Percentiles rank a stretch among this genome's conserved stretches.
These are phyloP conservation scores for Fusarium vanettenii DNA, from an alignment of 2,329 filamentous ascomycete species.

Conservation along the genomic window DNA sequence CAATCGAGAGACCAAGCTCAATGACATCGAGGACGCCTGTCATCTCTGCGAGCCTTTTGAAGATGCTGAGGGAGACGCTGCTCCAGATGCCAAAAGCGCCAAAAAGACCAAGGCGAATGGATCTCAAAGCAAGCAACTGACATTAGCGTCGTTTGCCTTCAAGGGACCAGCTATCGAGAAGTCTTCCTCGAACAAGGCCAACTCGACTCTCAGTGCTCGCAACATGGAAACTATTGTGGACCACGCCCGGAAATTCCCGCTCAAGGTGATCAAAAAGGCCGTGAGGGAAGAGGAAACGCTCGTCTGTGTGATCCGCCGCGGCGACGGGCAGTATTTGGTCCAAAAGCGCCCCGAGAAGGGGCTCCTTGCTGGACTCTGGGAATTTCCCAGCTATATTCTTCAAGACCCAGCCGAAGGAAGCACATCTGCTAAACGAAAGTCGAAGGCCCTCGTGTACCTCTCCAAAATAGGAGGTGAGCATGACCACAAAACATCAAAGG, in stretches of 20 bases:
- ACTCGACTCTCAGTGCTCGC: conserved; percentile 15
- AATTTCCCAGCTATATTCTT: conserved; percentile 62
- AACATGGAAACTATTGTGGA: conserved; percentile 52
- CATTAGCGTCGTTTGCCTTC: conserved; percentile 51
- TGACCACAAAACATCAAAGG: conserved; percentile 2
- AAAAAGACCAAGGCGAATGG: conserved; percentile 27
- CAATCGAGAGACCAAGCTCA: conserved; percentile 27
- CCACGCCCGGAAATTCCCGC: conserved; percentile 63
- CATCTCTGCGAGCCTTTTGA: conserved; percentile 60
- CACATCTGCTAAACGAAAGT: conserved; percentile 48
- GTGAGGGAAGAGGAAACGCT: conserved; percentile 64
- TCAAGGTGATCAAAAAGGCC: conserved; percentile 63
- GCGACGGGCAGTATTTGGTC: conserved; percentile 59
- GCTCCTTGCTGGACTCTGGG: conserved; percentile 66
- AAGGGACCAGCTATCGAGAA: conserved; percentile 33
- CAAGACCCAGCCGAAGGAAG: conserved; percentile 32
- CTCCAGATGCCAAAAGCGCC: conserved; percentile 6
- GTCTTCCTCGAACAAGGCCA: conserved; percentile 12
- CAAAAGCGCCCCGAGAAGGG: conserved; percentile 65
- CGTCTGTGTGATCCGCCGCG: conserved; percentile 62
- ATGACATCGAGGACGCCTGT: conserved; percentile 65
- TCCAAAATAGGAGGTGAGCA: conserved; percentile 39
- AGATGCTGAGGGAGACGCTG: conserved; percentile 40
- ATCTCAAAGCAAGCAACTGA: conserved; percentile 40
- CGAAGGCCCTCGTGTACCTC: conserved; percentile 52